Percentiles rank a stretch among this genome's conserved stretches.
These are phyloP conservation scores for Colletotrichum sp. DNA, from an alignment of 2,329 filamentous ascomycete genomes.

Conservation along the genomic window DNA sequence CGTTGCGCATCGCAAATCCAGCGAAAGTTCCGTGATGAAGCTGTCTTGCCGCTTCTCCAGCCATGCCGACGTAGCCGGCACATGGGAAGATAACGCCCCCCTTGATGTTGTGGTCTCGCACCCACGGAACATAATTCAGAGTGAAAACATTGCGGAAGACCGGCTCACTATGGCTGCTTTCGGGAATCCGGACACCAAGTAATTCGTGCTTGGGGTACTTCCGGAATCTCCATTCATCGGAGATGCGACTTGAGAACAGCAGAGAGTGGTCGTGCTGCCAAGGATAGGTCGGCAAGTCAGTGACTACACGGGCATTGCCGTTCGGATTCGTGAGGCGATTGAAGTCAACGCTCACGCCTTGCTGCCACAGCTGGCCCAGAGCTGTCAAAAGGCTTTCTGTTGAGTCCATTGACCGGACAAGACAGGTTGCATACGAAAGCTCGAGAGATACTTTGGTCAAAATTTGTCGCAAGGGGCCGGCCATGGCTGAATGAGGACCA, in stretches of 20 bases:
- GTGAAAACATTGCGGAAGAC: background rate
- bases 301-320: background rate
- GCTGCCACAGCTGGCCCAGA: background rate
- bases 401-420: background rate
- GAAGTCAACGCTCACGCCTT: background rate
- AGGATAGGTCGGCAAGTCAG: background rate
- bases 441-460: background rate
- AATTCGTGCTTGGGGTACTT: background rate
- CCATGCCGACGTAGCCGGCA: background rate
- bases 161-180: background rate
- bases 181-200: background rate
- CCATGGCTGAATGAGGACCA: background rate
- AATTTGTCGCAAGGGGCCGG: slow-evolving; percentile 1
- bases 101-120: background rate
- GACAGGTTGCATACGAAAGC: background rate
- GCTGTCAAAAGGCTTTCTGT: background rate
- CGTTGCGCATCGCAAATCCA: slow-evolving; percentile 32
- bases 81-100: background rate
- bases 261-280: background rate
- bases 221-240: background rate
- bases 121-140: background rate
- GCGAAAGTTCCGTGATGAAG: background rate
- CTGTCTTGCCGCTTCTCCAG: slow-evolving; percentile 4
- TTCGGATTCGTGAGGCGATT: background rate
- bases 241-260: background rate